Base-by-base conservation (phyloP, 73 alveolate species). In the Stentor coeruleus region DNA sequence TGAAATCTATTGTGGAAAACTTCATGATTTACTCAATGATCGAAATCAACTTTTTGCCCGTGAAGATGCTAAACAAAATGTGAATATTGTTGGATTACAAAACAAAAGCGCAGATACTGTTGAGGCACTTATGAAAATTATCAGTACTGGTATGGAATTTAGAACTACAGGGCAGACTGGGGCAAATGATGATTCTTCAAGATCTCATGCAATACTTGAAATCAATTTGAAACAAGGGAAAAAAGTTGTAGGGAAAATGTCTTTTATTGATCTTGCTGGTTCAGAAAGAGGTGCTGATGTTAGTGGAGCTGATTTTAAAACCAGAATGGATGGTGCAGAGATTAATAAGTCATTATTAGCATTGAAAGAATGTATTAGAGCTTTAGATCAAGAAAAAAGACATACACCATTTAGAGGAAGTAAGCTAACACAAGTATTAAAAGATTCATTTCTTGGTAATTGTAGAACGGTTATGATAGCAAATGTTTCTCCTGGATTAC, bases 271-370 rank as follows among this genome's bases (percentile, higher is more conserved):
- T 90, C 92, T 98, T 81, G 99, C 99, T 1, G 99, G 99, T 81
- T 91, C 98, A 49, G 99, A 96, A 86, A 88, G 99, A 89, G 82
- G 26, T 81, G 86, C 81, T 83, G 92, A 14, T 92, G 95, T 97
- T 39, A 87, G 92, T 33, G 96, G 93, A 80, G 88, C 92, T 59
- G 92, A 96, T 83, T 93, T 92, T 86, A 91, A 97, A 93, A 97
- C 99, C 3, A 95, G 99, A 81, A 90, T 96, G 73, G 99, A 98
- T 91, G 99, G 99, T 1, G 99, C 99, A 26, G 99, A 98, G 86
- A 98, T 98, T 88, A 98, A 98, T 91, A 98, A 98, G 91, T 96
- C 99, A 14, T 88, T 98, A 83, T 88, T 98, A 73, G 99, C 99
- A n/a, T 90, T 98, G 59, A 95, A 98, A 85, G 99, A 98, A 90